Evolutionary conservation across 257 asterid species (phyloP), one percentile per base, ranked within the genome.

Genomic region (Gentiana macrophylla): DNA sequence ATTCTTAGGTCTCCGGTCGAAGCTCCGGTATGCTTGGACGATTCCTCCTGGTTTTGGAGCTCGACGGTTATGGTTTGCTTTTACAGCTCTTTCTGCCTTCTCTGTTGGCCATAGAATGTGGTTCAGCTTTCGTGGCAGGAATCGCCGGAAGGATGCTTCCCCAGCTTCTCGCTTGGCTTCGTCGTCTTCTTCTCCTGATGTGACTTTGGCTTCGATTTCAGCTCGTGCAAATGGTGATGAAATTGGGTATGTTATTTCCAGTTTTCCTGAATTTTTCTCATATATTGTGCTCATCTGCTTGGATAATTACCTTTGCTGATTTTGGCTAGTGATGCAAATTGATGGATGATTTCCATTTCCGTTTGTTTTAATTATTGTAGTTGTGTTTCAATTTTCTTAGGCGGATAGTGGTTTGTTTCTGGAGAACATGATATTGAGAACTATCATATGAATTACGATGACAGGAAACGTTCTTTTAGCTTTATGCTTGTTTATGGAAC

Each of bases 41-140:
- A 56, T 72, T 53, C 94, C 94, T 38, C 93, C 95, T 50, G 97
- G 97, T 4, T 63, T 89, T 37, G 97, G 95, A 11, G 95, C 97
- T 24, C 77, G 93, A 49, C 68, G 94, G 46, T 73, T 90, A 61
- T 90, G 96, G 96, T 52, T 90, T 0, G 94, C 94, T n/a, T 80
- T 86, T 59, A 86, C 97, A 43, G 96, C 94, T 67, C 72, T 90
- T 32, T 90, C 97, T 33, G 96, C 85, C 4, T 86, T 84, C 71
- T 82, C 97, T 2, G 79, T 90, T 45, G 82, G 88, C 37, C 84
- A 89, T 15, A 74, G 82, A 49, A 64, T 86, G 34, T 80, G 95
- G 89, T 78, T 63, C 59, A 74, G 83, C 13, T 78, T 76, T 45
- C 77, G 76, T 4, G 81, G 79, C 44, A 37, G 62, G 72, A 72